A percentile compares a stretch with the other conserved stretches of the same genome.
Conservation (phyloP, 176 grass and related monocot species). For the Oryza glaberrima region DNA sequence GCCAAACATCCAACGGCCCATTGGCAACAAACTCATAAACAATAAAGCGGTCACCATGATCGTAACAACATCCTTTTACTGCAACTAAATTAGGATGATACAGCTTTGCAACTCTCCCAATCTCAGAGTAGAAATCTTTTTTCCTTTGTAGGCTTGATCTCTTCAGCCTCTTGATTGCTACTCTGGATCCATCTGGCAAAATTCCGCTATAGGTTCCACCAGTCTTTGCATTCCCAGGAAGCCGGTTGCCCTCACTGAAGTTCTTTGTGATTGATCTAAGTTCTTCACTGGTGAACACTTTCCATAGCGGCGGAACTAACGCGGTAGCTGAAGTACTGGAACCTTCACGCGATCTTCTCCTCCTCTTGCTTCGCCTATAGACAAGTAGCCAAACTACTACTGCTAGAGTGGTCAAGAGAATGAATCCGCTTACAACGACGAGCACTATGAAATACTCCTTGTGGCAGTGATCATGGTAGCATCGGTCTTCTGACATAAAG, state of each 20-base stretch:
- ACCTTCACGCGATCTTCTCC: slow-evolving; percentile 76
- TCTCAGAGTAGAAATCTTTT: slow-evolving; percentile 97
- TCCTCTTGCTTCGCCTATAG: slow-evolving; percentile 84
- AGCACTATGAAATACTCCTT: slow-evolving; percentile 86
- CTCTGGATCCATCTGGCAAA: slow-evolving; percentile 80
- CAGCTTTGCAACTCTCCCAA: slow-evolving; percentile 89
- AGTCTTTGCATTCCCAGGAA: slow-evolving; percentile 94
- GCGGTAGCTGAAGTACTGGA: slow-evolving; percentile 68
- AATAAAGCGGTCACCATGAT: slow-evolving; percentile 95
- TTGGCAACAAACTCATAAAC: slow-evolving; percentile 96
- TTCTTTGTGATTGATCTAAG: slow-evolving; percentile 94
- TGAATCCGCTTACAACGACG: slow-evolving; percentile 77
- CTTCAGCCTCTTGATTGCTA: slow-evolving; percentile 94
- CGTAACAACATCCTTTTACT: slow-evolving; percentile 93
- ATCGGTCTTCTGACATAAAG: slow-evolving; percentile 51
- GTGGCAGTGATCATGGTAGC: slow-evolving; percentile 66
- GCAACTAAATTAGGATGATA: slow-evolving; percentile 95
- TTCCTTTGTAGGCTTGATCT: slow-evolving; percentile 94
- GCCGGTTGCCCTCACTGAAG: slow-evolving; percentile 94
- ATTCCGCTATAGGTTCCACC: slow-evolving; percentile 91
- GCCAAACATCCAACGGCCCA: slow-evolving; percentile 95
- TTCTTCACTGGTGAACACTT: slow-evolving; percentile 89
- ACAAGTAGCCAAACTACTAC: slow-evolving; percentile 92
- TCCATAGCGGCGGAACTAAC: slow-evolving; percentile 80
- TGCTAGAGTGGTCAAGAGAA: slow-evolving; percentile 72